Conservation (phyloP, 768 basidiomycete genomes). For the Mycena floridula region DNA sequence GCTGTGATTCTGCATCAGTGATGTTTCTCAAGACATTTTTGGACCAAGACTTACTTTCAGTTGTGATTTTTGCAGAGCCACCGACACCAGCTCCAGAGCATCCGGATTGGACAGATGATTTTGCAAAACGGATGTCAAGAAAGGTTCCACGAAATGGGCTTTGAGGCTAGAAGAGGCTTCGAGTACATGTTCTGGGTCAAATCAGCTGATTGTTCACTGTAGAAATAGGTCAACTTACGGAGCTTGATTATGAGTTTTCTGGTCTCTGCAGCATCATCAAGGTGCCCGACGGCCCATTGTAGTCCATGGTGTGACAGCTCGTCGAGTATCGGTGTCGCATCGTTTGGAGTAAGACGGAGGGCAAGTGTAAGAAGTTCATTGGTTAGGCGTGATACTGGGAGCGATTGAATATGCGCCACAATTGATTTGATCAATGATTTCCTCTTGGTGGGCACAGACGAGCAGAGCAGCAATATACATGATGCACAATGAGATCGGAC, state of each 20-base stretch:
- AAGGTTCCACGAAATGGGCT: slow-evolving; percentile 61
- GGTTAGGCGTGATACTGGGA: slow-evolving; percentile 20
- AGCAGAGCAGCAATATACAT: slow-evolving; percentile 24
- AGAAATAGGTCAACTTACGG: too few relatives aligned
- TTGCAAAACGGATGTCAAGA: slow-evolving; percentile 59
- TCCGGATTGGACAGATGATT: slow-evolving; percentile 40
- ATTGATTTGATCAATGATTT: slow-evolving; percentile 16
- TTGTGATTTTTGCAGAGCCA: slow-evolving; percentile 30
- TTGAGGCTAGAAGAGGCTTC: slow-evolving; percentile 33
- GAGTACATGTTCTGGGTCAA: slow-evolving; percentile 1
- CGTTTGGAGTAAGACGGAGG: slow-evolving; percentile 16
- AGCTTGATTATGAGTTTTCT: too few relatives aligned
- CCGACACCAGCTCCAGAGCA: slow-evolving; percentile 37
- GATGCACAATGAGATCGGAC: slow-evolving; percentile 13
- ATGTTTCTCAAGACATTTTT: not conserved
- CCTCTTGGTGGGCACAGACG: slow-evolving; percentile 16
- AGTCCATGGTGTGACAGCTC: slow-evolving; percentile 39
- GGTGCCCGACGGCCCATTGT: slow-evolving; percentile 51
- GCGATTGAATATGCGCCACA: slow-evolving; percentile 17
- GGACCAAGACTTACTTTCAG: slow-evolving; percentile 52
- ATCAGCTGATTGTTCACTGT: too few relatives aligned
- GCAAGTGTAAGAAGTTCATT: slow-evolving; percentile 28
- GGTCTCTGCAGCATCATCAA: too few relatives aligned
- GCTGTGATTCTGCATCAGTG: slow-evolving; percentile 33
- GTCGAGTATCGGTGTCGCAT: slow-evolving; percentile 18